A percentile compares a stretch with the other conserved stretches of the same genome.
phyloP scores from a whole-genome alignment of 352 stramenopile genomes.

The Phytophthora sojae region DNA sequence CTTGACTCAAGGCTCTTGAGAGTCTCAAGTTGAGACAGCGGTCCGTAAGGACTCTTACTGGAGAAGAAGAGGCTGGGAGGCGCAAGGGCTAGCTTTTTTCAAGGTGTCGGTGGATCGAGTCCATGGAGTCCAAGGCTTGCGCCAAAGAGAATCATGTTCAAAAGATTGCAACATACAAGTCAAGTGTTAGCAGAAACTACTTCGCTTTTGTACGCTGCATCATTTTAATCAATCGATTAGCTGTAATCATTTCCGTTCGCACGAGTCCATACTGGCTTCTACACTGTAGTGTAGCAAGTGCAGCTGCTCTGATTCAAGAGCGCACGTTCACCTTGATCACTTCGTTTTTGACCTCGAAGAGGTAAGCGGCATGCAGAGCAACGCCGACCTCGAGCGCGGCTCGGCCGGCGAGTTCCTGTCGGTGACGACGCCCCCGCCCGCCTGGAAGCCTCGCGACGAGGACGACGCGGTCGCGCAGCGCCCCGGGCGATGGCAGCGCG shows the following conservation, averaged over 20 bases:
- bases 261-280: slow-evolving; percentile 1
- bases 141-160: too few species aligned
- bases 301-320: slow-evolving; percentile 28
- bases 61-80: slow-evolving; percentile 2
- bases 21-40: background rate
- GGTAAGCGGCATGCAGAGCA: slow-evolving; percentile 3
- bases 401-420: slow-evolving; percentile 22
- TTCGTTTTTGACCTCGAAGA: background rate
- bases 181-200: background rate
- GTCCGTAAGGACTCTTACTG: background rate
- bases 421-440: slow-evolving; percentile 21
- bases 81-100: background rate
- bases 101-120: background rate
- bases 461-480: slow-evolving; percentile 17
- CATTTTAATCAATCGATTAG: background rate
- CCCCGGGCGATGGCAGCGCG: slow-evolving; percentile 21
- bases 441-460: slow-evolving; percentile 29
- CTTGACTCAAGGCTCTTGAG: background rate
- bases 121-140: too few species aligned
- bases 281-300: background rate
- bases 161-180: background rate
- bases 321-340: background rate
- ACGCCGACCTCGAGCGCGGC: slow-evolving; percentile 21
- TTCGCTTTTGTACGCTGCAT: background rate
- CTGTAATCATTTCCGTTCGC: background rate